Evolutionary conservation across 768 basidiomycete species (phyloP).

Genomic region (Megacollybia marginata): DNA sequence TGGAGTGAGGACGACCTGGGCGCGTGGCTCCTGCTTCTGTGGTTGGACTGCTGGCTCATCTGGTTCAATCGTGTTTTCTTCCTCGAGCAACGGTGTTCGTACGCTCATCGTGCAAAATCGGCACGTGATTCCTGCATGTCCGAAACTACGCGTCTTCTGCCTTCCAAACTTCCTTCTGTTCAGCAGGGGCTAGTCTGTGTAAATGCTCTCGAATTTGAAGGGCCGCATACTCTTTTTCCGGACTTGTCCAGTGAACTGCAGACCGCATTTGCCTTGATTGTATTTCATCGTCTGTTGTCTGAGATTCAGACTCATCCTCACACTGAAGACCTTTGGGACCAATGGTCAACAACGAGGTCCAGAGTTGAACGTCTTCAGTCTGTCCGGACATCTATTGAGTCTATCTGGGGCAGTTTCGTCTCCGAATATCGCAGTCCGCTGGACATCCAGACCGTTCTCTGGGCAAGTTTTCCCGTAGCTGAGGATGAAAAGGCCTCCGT

Average conservation of each 20-base stretch:
- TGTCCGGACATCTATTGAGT: constrained; percentile 25
- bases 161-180: constrained; percentile 9
- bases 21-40: constrained; percentile 19
- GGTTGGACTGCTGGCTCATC: constrained; percentile 48
- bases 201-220: not conserved
- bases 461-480: constrained; percentile 34
- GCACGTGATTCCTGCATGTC: not conserved
- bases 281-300: constrained; percentile 23
- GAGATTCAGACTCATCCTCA: not conserved
- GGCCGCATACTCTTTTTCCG: not conserved
- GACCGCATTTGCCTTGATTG: constrained; percentile 22
- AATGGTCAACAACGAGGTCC: constrained; percentile 27
- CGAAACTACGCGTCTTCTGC: constrained; percentile 17
- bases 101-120: constrained; percentile 39
- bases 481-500: constrained; percentile 11
- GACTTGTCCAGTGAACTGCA: not conserved
- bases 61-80: constrained; percentile 68
- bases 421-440: constrained; percentile 26
- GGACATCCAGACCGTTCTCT: constrained; percentile 42
- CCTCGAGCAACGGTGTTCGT: constrained; percentile 56
- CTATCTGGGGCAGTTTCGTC: constrained; percentile 37
- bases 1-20: constrained; percentile 53
- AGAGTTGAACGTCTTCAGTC: constrained; percentile 16
- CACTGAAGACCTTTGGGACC: constrained; percentile 23
- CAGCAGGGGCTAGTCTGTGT: not conserved